Base-by-base conservation (phyloP, 1,139 yeast species). In the Saccharomyces hybrid region DNA sequence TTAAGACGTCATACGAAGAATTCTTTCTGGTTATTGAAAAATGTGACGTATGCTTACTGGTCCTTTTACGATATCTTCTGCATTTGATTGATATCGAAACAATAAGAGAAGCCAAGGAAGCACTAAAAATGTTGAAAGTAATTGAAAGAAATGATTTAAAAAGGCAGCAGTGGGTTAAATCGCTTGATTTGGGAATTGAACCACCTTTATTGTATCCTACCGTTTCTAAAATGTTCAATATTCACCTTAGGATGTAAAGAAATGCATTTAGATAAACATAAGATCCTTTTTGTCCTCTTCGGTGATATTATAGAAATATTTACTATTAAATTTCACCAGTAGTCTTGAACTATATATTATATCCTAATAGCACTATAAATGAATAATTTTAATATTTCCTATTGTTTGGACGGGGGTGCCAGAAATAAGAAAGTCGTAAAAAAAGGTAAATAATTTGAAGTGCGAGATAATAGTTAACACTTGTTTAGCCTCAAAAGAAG, bases 31-130 rank as follows among this genome's bases (percentile, higher is more conserved):
- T 14, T 9, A 47, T 55, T 26, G 54, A 48, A 32, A 59, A 57
- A 27, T 58, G 59, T 26, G 63, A 61, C 49, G 56, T 59, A 16
- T 61, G 62, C 49, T 27, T 59, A 16, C 41, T 60, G 27, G 63
- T 58, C 7, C 47, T 56, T 19, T 32, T 56, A 19, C 44, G 55
- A 19, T 48, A 48, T 48, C 32, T 48, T 16, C 28, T 48, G 14
- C 51, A 48, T 12, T 31, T 48, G 31, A 9, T 38, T 11, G 44
- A 16, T 9, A 12, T 19, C 26, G 44, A 38, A 9, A 11, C 44
- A 19, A 16, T 38, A 38, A 9, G 11, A 38, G 44, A 11, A 21
- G 26, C 26, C 19, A 38, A 16, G 44, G 44, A 19, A 19, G n/a
- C 16, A 8, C 24, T 19, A 16, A 19, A 11, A 16, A 38, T 38